Base-by-base conservation (phyloP, 768 basidiomycete species). In the Auriscalpium vulgare region DNA sequence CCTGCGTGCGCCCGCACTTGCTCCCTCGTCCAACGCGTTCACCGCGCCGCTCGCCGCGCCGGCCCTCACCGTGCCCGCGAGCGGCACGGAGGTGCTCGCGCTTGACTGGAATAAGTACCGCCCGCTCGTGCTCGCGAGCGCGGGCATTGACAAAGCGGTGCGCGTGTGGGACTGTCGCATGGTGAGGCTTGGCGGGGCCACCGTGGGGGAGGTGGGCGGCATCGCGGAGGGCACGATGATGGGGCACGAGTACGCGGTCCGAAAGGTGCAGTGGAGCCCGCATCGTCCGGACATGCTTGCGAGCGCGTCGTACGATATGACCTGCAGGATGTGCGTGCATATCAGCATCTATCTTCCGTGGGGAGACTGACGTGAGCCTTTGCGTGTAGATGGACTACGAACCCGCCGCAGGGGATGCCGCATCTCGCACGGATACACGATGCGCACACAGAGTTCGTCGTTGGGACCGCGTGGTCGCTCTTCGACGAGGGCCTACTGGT, bases 91-190 rank as follows among this genome's bases (percentile, higher is more conserved):
- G 68, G 73, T 95, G 10, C 80, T 95, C 21, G 77, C 86, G 4
- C 68, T 94, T 36, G 93, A 95, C 62, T 95, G 91, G 91, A 95
- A 95, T 69, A 95, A 95, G 68, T 95, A 95, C 67, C 80, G 81
- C 2, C 87, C 88, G 8, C 82, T 84, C 63, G 70, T 84, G 10
- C 73, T 95, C 54, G 92, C 90, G 1, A 89, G 83, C 59, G 85
- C 78, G 1, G 87, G 87, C 35, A 88, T 93, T 34, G 91, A 95
- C 70, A 87, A 85, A 67, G 64, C 75, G 11, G 75, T 85, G 55
- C 85, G 83, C 60, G 75, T 92, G 13, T 94, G 91, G 87, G 92
- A 95, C 66, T 87, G 89, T 64, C 84, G 93, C 43, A 92, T 91
- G 88, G 76, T 90, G 48, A 80, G 85, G 62, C 65, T 77, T 1